Base-by-base conservation (phyloP, 1,139 yeast genomes). In the Scheffersomyces segobiensis region DNA sequence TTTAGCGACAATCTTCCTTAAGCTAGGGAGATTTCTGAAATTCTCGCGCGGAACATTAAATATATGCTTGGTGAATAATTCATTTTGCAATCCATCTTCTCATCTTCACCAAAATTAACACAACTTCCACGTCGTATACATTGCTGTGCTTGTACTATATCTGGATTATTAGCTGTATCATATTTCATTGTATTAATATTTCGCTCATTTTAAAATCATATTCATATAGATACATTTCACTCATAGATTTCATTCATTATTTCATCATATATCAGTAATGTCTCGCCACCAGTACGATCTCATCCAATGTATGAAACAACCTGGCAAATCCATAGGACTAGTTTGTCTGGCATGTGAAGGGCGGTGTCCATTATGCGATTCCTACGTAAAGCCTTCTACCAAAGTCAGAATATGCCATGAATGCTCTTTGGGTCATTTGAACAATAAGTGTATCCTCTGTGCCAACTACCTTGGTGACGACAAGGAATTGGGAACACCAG, bases 301-400 rank as follows among this genome's bases (percentile, higher is more conserved):
- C 47, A 85, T 91, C 3, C 88, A 89, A 77, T 93, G 98, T 71
- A 79, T 91, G 83, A 91, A 89, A 68, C 96, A 87, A 67, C 93
- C 97, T 1, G 98, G 98, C 1, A 82, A 86, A 0, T 73, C 77
- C 46, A 72, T 85, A 6, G 98, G 97, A 0, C 75, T 81, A 58
- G 79, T 93, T 8, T 93, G 99, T 68, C 86, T 85, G 49, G 89
- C 84, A 71, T 93, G 99, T 71, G 98, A 93, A 68, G 98, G 98
- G 1, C 81, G 88, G 63, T 93, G 99, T 68, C 98, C 98, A 2
- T 79, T 87, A 1, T 93, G 99, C 72, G 98, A 93, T 69, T 90
- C 97, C 1, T 85, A 82, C 63, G 97, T 92, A 14, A 87, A 90
- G 60, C 93, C 97, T 0, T 82, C 85, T 7, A 80, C 86, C n/a